A percentile compares a stretch with the other conserved stretches of the same genome.
Evolutionary conservation across 352 stramenopile genomes (phyloP).

Genomic region (Globisporangium nodosum): DNA sequence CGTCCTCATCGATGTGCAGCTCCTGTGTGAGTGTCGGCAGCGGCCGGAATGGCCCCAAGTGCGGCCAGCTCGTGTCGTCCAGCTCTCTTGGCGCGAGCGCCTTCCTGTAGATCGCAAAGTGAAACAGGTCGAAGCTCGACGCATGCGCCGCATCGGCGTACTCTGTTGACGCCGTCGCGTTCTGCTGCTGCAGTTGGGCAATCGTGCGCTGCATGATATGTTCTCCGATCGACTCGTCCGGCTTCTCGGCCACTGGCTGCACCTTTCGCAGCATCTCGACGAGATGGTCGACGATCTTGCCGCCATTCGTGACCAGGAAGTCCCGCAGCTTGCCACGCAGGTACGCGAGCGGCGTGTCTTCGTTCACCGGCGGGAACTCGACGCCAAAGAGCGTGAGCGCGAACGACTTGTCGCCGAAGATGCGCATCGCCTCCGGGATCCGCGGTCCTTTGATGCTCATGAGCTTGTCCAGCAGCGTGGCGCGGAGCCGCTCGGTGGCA

Average conservation of each 20-base stretch:
- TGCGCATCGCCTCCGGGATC: slow-evolving; percentile 45
- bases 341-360: slow-evolving; percentile 61
- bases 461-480: slow-evolving; percentile 49
- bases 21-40: slow-evolving; percentile 28
- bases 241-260: slow-evolving; percentile 5
- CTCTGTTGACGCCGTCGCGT: slow-evolving; percentile 9
- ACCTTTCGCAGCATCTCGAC: slow-evolving; percentile 34
- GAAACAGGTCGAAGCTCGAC: slow-evolving; percentile 64
- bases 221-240: slow-evolving; percentile 8
- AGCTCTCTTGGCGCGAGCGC: slow-evolving; percentile 7
- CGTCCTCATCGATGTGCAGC: slow-evolving; percentile 38
- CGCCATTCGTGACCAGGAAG: slow-evolving; percentile 47
- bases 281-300: slow-evolving; percentile 54
- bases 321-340: slow-evolving; percentile 42
- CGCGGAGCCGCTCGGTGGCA: slow-evolving; percentile 41
- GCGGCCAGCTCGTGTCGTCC: slow-evolving; percentile 16
- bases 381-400: slow-evolving; percentile 49
- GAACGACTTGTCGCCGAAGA: slow-evolving; percentile 47
- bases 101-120: slow-evolving; percentile 58
- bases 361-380: slow-evolving; percentile 47
- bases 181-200: slow-evolving; percentile 5
- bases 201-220: slow-evolving; percentile 6
- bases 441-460: slow-evolving; percentile 44
- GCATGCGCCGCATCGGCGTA: slow-evolving; percentile 34
- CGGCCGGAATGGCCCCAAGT: slow-evolving; percentile 34